Evolutionary conservation across 73 alveolate genomes (phyloP), one percentile per base, ranked within the genome.

Genomic region (Effrenium voratum): DNA sequence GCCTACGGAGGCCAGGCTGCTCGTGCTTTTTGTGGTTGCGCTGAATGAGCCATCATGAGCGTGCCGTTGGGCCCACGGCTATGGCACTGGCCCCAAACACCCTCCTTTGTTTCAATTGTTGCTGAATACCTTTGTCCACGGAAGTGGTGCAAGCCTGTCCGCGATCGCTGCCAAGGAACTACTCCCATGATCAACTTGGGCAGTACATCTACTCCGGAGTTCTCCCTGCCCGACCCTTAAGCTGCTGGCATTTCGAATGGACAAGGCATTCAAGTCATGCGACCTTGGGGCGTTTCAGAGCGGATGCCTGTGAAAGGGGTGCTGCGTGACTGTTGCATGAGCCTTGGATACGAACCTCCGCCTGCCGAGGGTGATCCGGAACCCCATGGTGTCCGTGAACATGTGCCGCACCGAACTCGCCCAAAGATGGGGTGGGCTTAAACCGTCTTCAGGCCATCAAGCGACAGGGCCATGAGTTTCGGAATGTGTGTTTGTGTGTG

Each of bases 111-210:
- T 52, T 8, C 63, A 52, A n/a, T 41, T 12, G n/a, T n/a, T n/a
- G n/a, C 30, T 59, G 73, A 19, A 28, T 13, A 15, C 73, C 73
- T 16, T 59, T 28, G 75, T n/a, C 26, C 22, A 47, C n/a, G n/a
- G 32, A 24, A 2, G 24, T 6, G 45, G 44, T 16, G 41, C 26
- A 0, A 40, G 52, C 46, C 34, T 10, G 46, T 70, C 46, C 4
- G 44, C 3, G n/a, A 32, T 41, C 44, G 40, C 15, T 40, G 60
- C 49, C 10, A 36, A 90, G 96, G 96, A 8, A 90, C 96, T 16
- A 90, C 96, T 19, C 96, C 96, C 38, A 90, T 90, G 96, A n/a
- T 44, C 45, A 90, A 90, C 55, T 19, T 90, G 87, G 96, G 96
- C 34, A 90, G 87, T 50, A 85, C 63, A 52, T 72, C 75, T 41